Percentiles rank a stretch among this genome's conserved stretches.
phyloP scores from a whole-genome alignment of 2,329 filamentous ascomycete species.

The Cephalotrichum gorgonifer region DNA sequence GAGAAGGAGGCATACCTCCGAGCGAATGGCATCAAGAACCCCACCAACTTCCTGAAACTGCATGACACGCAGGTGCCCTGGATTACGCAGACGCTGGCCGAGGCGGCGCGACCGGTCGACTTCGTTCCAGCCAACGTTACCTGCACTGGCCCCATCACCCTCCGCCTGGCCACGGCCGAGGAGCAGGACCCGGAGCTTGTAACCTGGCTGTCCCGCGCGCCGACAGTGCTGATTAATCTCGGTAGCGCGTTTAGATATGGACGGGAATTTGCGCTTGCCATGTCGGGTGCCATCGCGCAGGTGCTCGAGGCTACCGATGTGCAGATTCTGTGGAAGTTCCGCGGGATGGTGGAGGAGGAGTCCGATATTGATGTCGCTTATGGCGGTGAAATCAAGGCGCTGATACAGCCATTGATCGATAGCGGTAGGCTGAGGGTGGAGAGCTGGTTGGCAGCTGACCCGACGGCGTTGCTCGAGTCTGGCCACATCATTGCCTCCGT shows the following conservation, averaged over 20 bases:
- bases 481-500: slow-evolving; percentile 23
- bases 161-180: slow-evolving; percentile 22
- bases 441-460: slow-evolving; percentile 20
- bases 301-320: slow-evolving; percentile 12
- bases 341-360: slow-evolving; percentile 8
- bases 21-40: slow-evolving; percentile 13
- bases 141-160: slow-evolving; percentile 31
- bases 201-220: slow-evolving; percentile 26
- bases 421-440: slow-evolving; percentile 13
- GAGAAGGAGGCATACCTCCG: slow-evolving; percentile 21
- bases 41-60: slow-evolving; percentile 11
- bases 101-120: slow-evolving; percentile 21
- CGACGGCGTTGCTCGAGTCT: slow-evolving; percentile 20
- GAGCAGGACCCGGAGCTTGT: slow-evolving; percentile 30
- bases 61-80: slow-evolving; percentile 14
- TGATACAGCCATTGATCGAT: slow-evolving; percentile 10
- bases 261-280: slow-evolving; percentile 12
- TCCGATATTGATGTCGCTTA: too few species aligned
- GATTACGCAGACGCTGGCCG: slow-evolving; percentile 15
- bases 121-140: slow-evolving; percentile 20
- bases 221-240: slow-evolving; percentile 36
- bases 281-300: slow-evolving; percentile 14
- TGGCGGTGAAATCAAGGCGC: slow-evolving; percentile 6
- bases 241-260: slow-evolving; percentile 25
- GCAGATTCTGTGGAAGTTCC: slow-evolving; percentile 23